Evolutionary conservation across 306 rosid species (phyloP).

Genomic region (Acmispon strigosus): DNA sequence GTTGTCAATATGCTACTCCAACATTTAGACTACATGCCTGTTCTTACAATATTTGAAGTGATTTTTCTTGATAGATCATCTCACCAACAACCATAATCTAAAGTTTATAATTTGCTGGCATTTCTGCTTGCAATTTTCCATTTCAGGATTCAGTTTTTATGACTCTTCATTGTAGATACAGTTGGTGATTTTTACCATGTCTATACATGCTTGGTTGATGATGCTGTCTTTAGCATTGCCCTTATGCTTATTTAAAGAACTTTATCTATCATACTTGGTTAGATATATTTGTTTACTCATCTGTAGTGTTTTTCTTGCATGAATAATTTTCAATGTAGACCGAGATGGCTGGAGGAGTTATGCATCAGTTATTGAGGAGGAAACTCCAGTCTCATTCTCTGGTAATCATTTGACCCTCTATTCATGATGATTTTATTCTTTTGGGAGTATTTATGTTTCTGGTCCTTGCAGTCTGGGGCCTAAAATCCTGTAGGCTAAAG

Average conservation of each 20-base stretch:
- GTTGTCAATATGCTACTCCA: background rate
- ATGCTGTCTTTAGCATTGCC: background rate
- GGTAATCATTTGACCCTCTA: constrained; percentile 36
- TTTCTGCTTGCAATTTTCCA: background rate
- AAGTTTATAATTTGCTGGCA: background rate
- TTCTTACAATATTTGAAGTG: background rate
- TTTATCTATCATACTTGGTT: background rate
- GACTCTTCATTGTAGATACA: background rate
- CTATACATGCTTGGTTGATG: background rate
- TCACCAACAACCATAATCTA: background rate
- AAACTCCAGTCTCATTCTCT: constrained; percentile 51
- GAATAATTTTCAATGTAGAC: constrained; percentile 32
- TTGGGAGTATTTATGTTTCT: background rate
- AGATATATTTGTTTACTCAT: background rate
- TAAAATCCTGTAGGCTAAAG: background rate
- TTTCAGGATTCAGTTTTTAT: background rate
- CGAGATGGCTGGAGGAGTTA: constrained; percentile 82
- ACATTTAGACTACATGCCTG: background rate
- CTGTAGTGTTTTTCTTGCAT: background rate
- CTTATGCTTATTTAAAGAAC: background rate
- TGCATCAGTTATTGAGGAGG: constrained; percentile 67
- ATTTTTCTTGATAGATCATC: background rate
- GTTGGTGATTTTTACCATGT: background rate
- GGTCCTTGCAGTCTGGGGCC: background rate
- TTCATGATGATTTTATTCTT: constrained; percentile 1